Evolutionary conservation across 139 green algal genomes (phyloP).

Genomic region (Tetradesmus lagerheimii): DNA sequence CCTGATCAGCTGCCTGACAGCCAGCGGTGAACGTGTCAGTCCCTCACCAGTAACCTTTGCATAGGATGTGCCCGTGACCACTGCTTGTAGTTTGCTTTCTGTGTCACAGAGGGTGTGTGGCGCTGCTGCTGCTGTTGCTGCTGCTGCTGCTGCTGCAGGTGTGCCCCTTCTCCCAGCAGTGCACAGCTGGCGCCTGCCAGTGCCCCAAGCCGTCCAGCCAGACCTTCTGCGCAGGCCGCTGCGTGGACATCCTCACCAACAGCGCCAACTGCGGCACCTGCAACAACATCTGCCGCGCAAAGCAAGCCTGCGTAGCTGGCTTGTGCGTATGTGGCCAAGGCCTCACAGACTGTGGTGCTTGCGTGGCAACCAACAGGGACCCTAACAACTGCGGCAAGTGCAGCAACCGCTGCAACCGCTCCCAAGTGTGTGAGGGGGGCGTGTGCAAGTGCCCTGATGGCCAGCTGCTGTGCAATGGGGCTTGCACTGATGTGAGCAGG

Average conservation of each 20-base stretch:
- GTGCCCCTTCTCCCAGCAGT: not conserved
- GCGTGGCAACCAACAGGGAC: not conserved
- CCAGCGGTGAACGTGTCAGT: too few relatives aligned
- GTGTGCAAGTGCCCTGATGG: not conserved
- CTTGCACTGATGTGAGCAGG: not conserved
- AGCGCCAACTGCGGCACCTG: not conserved
- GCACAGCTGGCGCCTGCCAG: not conserved
- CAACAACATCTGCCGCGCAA: not conserved
- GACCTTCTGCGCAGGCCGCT: not conserved
- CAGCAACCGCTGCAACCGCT: not conserved
- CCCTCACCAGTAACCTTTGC: too few relatives aligned
- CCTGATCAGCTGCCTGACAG: too few relatives aligned
- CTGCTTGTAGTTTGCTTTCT: too few relatives aligned
- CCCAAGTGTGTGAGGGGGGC: not conserved
- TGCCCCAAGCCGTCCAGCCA: not conserved
- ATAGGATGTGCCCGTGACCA: too few relatives aligned
- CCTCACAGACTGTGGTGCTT: not conserved
- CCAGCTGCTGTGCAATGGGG: not conserved
- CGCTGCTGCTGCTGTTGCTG: too few relatives aligned
- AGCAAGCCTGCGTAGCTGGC: not conserved
- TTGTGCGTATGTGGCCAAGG: not conserved
- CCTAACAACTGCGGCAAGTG: not conserved
- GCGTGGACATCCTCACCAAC: not conserved
- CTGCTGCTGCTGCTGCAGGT: not conserved
- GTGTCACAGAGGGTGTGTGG: too few relatives aligned